Base-by-base conservation (phyloP, 768 basidiomycete species). In the Boletus vermiculosoides region DNA sequence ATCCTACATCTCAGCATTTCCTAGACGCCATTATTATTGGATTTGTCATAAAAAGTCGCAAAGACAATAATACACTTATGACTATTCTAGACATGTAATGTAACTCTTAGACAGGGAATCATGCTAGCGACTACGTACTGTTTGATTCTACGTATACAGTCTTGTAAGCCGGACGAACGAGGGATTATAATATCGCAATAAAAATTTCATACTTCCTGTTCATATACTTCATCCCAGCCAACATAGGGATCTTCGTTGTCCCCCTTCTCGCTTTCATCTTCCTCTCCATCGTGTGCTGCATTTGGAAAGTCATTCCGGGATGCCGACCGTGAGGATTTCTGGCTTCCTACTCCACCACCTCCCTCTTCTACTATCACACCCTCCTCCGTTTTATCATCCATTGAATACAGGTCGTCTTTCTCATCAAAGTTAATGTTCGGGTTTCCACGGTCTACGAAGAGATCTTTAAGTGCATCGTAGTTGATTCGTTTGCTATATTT, bases 401-500 rank as follows among this genome's bases (percentile, higher is more conserved):
- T 78, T 20, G 77, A 80, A 64, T 85, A 85, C 40, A 86, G 69
- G 54, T 79, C 75, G 30, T 75, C 76, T 58, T 78, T 76, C 41
- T 77, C 80, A 56, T 80, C 83, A 8, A 66, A 48, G 25, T 63
- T 60, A 37, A 67, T 55, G 48, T 53, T 37, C 18, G 62, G 56
- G 44, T 57, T 45, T 30, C 50, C 52, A 45, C 73, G 64, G 15
- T 84, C 83, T 30, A 81, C 76, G 68, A 95, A 92, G 12, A 96
- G 79, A 54, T 84, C 83, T 62, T 90, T 88, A 52, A 95, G 82
- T 0, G 91, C 92, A 63, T 91, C 88, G 69, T 96, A 97, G 70
- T 97, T 97, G 74, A 96, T 95, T 50, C 92, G 85, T 67, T 92
- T 92, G 74, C 90, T 93, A 73, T 94, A 94, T 66, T 85, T 89